Base-by-base conservation (phyloP, 2,329 filamentous ascomycete species). In the Diaporthe velutina region DNA sequence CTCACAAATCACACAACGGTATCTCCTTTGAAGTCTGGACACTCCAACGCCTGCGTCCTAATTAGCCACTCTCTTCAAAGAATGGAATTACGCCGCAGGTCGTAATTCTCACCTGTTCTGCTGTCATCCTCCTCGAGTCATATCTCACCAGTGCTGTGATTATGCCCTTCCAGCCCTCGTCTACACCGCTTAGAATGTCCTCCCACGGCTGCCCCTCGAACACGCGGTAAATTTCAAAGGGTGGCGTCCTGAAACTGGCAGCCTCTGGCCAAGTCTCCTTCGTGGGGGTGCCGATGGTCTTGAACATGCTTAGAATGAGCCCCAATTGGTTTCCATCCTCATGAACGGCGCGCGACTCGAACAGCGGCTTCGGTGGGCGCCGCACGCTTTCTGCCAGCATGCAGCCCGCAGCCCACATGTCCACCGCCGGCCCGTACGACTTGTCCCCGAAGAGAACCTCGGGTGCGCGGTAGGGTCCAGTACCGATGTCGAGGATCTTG, bases 401-500 rank as follows among this genome's bases (percentile, higher is more conserved):
- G 76, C 93, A 93, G 1, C 97, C 97, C 0, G 93, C 89, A 5
- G 92, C 94, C 97, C 97, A 99, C 84, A 98, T 91, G 82, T 99
- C 97, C 3, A 98, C 88, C 12, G 90, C 87, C 0, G 90, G 82
- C 2, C 89, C 90, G 80, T 99, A 99, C 0, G 87, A 85, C 67
- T 89, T 91, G 82, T 96, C 89, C 0, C 95, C 97, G 81, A 99
- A 98, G 9, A 99, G 87, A 0, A 96, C 90, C 81, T 99, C 97
- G 0, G 97, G 97, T 0, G 96, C 90, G 28, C 97, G 92, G 84
- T 99, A 99, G 66, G 94, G 91, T 0, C 96, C 96, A 1, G 96
- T 98, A 48, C 97, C 97, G 35, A 99, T 94, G 82, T 99, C 97
- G 10, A 97, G 93, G 70, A 98, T 93, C 83, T 98, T 98, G 72